Conservation (phyloP, 805 yeast genomes). For the Wickerhamiella spandovensis region DNA sequence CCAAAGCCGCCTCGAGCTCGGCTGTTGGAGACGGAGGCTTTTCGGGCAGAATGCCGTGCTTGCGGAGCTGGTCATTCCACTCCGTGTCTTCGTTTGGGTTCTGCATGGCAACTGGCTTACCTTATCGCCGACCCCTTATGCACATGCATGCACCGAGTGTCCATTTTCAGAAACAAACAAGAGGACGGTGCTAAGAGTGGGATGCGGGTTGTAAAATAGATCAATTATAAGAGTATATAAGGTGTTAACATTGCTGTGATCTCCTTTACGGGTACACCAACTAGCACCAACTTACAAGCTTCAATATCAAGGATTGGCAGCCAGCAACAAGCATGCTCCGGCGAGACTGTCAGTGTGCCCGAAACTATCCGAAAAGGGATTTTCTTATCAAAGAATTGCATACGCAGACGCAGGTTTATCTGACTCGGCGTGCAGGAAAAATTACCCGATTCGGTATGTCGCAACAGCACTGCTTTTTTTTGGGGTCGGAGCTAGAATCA, state of each 20-base stretch:
- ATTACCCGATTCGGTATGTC: neutral
- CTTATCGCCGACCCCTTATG: neutral
- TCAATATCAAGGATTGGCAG: too few species aligned
- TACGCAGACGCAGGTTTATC: neutral
- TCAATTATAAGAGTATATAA: too few species aligned
- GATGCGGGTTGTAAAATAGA: too few species aligned
- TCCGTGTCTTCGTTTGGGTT: constrained; percentile 96
- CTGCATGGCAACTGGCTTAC: constrained; percentile 11
- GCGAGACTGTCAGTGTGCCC: too few species aligned
- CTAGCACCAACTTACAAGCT: too few species aligned
- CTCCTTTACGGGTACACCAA: too few species aligned
- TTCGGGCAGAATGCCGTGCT: constrained; percentile 85
- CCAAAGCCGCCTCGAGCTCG: constrained; percentile 75
- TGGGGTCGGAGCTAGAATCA: too few species aligned
- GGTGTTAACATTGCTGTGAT: too few species aligned
- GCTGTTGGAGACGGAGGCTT: constrained; percentile 80
- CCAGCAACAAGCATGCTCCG: too few species aligned
- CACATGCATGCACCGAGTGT: too few species aligned
- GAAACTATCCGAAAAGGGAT: neutral
- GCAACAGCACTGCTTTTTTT: neutral
- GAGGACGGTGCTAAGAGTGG: too few species aligned
- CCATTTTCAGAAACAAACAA: too few species aligned
- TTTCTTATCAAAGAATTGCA: neutral
- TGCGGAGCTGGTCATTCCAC: constrained; percentile 92
- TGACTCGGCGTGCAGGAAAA: neutral